Evolutionary conservation across 2,329 filamentous ascomycete species (phyloP), one percentile per base, ranked within the genome.

Genomic region (Pseudocercospora crystallina): DNA sequence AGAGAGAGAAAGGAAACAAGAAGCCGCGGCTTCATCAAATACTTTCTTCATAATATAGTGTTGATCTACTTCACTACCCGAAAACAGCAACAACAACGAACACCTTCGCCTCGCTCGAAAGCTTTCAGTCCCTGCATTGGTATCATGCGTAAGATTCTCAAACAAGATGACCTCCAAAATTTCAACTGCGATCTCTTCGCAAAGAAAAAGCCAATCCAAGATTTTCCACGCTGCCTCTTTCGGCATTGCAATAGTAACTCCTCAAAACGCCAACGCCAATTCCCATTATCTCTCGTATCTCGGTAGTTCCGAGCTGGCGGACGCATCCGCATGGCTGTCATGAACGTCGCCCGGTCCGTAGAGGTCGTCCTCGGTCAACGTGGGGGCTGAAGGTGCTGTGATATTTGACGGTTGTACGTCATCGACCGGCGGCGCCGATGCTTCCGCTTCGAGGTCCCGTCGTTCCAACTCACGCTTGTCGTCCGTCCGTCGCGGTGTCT

Each of bases 391-490:
- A 20, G 53, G 45, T 1, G 31, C 49, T 11, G 33, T 32, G 5
- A 34, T 30, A n/a, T 39, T 35, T 31, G 46, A 36, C 26, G 42
- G 30, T 3, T 43, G 42, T 2, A 30, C 35, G 17, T 53, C 43
- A 2, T 52, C 51, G 10, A 33, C 42, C 2, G 65, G 65, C 2
- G 75, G 74, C 3, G 71, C 72, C 34, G 73, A 76, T 8, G 66
- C 64, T 38, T 73, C 70, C 54, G 69, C 59, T 55, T 73, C 63
- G 4, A 76, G 58, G 41, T 70, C 63, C 8, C 68, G 66, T 12
- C 72, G 63, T 43, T 91, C 87, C 5, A 90, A 73, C 65, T 95
- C 89, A 60, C 85, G 83, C 67, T 95, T 94, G 68, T 95, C 91
- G 48, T 94, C 88, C 5, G 49, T 41, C 5, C 34, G 41, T 7